Evolutionary conservation across 2,329 filamentous ascomycete genomes (phyloP).

Genomic region (Penicillium sp.): DNA sequence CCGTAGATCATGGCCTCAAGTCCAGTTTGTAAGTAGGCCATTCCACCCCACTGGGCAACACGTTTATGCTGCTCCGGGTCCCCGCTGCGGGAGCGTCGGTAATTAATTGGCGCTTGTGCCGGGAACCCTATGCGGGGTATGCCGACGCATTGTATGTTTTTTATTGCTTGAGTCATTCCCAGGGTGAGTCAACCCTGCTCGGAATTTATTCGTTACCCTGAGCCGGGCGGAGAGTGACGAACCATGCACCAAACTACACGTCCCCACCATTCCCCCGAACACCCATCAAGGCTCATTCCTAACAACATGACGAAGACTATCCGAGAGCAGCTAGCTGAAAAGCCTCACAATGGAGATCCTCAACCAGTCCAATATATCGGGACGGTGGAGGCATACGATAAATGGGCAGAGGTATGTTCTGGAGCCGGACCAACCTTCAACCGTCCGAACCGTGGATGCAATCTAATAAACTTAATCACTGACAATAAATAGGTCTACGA

Average conservation of each 20-base stretch:
- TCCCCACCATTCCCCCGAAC: neutral
- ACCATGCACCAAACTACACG: neutral
- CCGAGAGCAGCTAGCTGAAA: conserved; percentile 15
- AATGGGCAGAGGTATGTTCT: conserved; percentile 34
- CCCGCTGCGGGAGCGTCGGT: neutral
- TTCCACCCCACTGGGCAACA: neutral
- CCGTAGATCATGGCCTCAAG: neutral
- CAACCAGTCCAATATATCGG: conserved; percentile 29
- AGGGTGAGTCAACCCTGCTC: neutral
- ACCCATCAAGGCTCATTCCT: neutral
- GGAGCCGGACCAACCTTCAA: neutral
- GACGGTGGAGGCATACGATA: conserved; percentile 37
- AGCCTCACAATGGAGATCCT: neutral
- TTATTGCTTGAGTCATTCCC: neutral
- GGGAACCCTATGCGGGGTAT: neutral
- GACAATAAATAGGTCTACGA: conserved; percentile 52
- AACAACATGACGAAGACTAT: conserved; percentile 13
- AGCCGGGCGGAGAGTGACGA: neutral
- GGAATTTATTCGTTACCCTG: neutral
- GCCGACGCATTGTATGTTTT: neutral
- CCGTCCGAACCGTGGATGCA: neutral
- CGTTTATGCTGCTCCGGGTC: neutral
- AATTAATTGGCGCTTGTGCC: neutral
- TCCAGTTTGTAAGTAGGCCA: neutral
- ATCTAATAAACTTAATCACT: neutral